These are phyloP conservation scores for Rhodotorula sp. DNA, from an alignment of 1,284 basidiomycete genomes.

Conservation along the genomic window DNA sequence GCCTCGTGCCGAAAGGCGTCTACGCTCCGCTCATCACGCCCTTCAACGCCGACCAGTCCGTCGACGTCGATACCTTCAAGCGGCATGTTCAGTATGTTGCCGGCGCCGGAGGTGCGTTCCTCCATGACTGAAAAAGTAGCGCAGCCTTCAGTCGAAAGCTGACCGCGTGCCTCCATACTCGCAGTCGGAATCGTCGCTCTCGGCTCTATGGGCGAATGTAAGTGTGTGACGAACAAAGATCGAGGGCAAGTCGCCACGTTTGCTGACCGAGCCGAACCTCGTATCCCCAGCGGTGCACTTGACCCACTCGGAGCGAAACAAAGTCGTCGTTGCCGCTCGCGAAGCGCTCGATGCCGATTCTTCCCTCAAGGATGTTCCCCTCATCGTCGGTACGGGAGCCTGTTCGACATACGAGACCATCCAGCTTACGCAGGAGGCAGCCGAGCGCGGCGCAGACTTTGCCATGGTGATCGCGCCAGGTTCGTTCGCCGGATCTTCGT, in stretches of 20 bases:
- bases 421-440: slow-evolving; percentile 71
- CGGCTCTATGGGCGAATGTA: slow-evolving; percentile 37
- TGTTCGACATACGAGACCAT: slow-evolving; percentile 75
- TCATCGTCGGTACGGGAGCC: slow-evolving; percentile 82
- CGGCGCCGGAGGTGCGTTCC: slow-evolving; percentile 16
- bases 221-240: not conserved
- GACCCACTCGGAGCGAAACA: slow-evolving; percentile 64
- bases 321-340: slow-evolving; percentile 64
- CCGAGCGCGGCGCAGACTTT: slow-evolving; percentile 73
- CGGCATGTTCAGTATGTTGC: slow-evolving; percentile 32
- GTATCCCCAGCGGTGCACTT: slow-evolving; percentile 64
- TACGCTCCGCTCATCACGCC: slow-evolving; percentile 36
- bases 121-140: too few relatives aligned
- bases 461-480: slow-evolving; percentile 59
- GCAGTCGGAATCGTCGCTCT: slow-evolving; percentile 33
- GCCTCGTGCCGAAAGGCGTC: slow-evolving; percentile 25
- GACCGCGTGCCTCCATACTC: not conserved
- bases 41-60: slow-evolving; percentile 15
- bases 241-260: too few relatives aligned
- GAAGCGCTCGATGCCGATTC: slow-evolving; percentile 68
- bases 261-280: not conserved
- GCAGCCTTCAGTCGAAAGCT: not conserved
- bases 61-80: slow-evolving; percentile 35
- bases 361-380: slow-evolving; percentile 62
- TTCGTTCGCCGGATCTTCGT: not conserved